Base-by-base conservation (phyloP, 352 stramenopile genomes). In the Pythium sp. region DNA sequence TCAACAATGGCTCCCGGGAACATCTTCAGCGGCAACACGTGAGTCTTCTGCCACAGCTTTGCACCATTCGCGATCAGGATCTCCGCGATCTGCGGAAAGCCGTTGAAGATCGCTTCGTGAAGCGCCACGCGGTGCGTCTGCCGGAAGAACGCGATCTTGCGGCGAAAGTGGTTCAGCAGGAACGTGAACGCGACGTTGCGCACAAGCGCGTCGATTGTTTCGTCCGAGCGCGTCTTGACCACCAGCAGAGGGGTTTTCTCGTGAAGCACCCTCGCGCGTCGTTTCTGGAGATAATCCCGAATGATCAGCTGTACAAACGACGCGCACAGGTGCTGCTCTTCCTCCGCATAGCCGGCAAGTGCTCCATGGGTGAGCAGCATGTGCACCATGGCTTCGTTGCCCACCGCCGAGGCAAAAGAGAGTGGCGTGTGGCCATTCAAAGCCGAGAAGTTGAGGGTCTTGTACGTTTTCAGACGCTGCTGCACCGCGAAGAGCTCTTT, bases 371-470 rank as follows among this genome's bases (percentile, higher is more conserved):
- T 78, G 1, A 94, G 61, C 49, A 94, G 64, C 74, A 91, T 81
- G 64, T 92, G 79, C 15, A 91, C 81, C 49, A 92, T 87, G 1
- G 83, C 82, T 9, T 94, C 84, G 60, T 94, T 94, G 0, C 86
- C 86, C 8, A 93, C 68, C 0, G 76, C 81, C 8, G 78, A 75
- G 1, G 86, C 84, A 68, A 92, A 94, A 2, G 77, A 86, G 43
- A 94, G 67, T 8, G 86, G 74, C 6, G 84, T 92, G 65, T 94
- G 86, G 2, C 86, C 84, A 38, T 86, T 92, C 8, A 93, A 46
- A 5, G 83, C 78, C 3, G 78, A 69, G 61, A 80, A 85, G 5
- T 81, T 79, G 0, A 94, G 64, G 26, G 92, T 58, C 12, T 79
- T 76, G 65, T 82, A 85, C 11, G 71, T 81, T 18, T 74, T 68